Percentiles rank a stretch among this genome's conserved stretches.
These are phyloP conservation scores for Metschnikowia sp. DNA, from an alignment of 805 yeast species.

Conservation along the genomic window DNA sequence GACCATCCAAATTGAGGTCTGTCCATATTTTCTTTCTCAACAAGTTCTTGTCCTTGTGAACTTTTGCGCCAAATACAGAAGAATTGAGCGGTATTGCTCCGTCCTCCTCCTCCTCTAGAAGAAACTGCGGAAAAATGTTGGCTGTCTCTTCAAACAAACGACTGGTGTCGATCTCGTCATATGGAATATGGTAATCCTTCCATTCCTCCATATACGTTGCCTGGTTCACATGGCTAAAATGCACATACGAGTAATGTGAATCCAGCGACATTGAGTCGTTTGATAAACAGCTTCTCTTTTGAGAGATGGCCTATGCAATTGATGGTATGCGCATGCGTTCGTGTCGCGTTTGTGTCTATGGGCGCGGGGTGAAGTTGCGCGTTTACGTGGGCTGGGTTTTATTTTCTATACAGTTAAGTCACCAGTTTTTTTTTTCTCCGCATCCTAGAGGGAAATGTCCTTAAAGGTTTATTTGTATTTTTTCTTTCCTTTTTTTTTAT, in stretches of 20 bases:
- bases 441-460: not conserved
- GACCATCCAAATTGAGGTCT: conserved; percentile 31
- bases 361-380: not conserved
- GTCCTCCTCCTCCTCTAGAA: conserved; percentile 35
- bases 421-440: not conserved
- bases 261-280: conserved; percentile 10
- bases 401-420: not conserved
- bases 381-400: not conserved
- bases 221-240: conserved; percentile 37
- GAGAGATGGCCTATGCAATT: too few species aligned
- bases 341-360: not conserved
- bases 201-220: conserved; percentile 41
- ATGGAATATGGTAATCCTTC: conserved; percentile 39
- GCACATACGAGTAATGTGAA: conserved; percentile 28
- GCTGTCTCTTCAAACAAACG: conserved; percentile 36
- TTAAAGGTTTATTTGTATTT: not conserved
- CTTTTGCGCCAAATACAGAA: conserved; percentile 38
- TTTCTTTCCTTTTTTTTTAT: not conserved
- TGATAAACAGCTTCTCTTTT: too few species aligned
- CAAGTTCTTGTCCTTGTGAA: conserved; percentile 30
- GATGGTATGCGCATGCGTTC: too few species aligned
- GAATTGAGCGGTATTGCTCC: conserved; percentile 36
- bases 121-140: conserved; percentile 32
- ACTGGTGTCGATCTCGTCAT: conserved; percentile 41
- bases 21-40: conserved; percentile 34